Evolutionary conservation across 768 basidiomycete species (phyloP), one percentile per base, ranked within the genome.

Genomic region (Mycena galericulata): DNA sequence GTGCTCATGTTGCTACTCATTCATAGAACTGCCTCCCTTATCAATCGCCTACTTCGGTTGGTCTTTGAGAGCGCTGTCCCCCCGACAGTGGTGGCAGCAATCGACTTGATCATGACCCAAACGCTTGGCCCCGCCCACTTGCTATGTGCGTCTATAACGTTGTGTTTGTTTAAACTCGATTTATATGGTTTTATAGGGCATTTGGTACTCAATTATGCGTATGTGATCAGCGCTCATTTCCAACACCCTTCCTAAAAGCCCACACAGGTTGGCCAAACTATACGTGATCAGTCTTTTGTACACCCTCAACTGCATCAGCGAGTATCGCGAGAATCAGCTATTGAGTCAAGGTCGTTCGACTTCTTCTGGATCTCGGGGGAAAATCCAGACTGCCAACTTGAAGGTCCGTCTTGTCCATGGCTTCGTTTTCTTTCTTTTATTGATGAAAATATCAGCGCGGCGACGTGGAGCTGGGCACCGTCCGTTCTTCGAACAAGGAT

Each of bases 51-150:
- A 12, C 59, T 70, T 24, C 69, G 65, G 4, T 45, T 70, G 7
- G 65, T 70, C 12, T 70, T 70, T 17, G 69, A 70, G 49, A 62
- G 54, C 43, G 69, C 69, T 30, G 34, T 66, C 17, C 69, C 69
- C 2, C 64, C 69, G 0, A 70, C 69, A 26, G 64, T 69, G 34
- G 46, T 65, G n/a, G 69, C 64, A 4, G 47, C 60, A 14, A 54
- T 66, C 20, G 69, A 70, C 41, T 45, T 70, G 32, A 54, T 70
- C 54, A 62, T 66, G 65, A 57, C 22, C 17, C 69, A 66, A 38
- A 70, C 69, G 2, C 36, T 70, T 0, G 49, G 32, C 34, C 1
- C 12, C 17, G 18, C 18, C 12, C 60, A 70, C 17, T 32, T 70
- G 24, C 49, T 70, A 26, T 70, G 69, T 67, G 49, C 0, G 66